Base-by-base conservation (phyloP, 257 asterid genomes). In the Ballota nigra region DNA sequence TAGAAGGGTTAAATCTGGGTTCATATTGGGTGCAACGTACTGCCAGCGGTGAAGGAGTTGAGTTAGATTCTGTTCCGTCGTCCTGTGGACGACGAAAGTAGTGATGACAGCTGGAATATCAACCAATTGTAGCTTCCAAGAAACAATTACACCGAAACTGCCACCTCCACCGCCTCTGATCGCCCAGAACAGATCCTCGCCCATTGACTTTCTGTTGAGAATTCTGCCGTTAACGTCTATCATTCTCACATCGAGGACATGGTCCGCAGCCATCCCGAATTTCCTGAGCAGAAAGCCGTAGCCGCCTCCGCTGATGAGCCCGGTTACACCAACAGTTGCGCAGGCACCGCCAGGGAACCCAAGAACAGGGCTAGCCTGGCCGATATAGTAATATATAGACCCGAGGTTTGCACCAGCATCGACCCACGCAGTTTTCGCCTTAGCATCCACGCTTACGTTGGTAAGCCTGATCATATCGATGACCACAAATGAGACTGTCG, bases 271-370 rank as follows among this genome's bases (percentile, higher is more conserved):
- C 4, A 77, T 72, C 12, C 86, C 84, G 8, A 69, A 74, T 71
- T 71, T 74, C 24, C 86, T 62, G 28, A 77, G 2, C 66, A 79
- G 1, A 2, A 56, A 31, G 23, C 84, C 87, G 63, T 79, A 79
- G 15, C 82, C 87, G 13, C 82, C 87, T 5, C 87, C 84, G 4
- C 86, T 75, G 47, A 82, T 31, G 58, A 74, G 83, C 13, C 83
- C 83, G 0, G 78, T 82, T n/a, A 72, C 78, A 0, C 85, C 83
- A 2, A 81, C 70, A 1, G 80, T 78, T 0, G 83, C 78, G 72
- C 83, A 81, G 8, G 56, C 34, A 0, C 85, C 85, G 0, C 76
- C 78, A 0, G 85, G 80, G 40, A 81, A 81, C 5, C 71, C 83
- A 4, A 70, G 28, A 41, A 38, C 62, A 2, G 22, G 67, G 68